Base-by-base conservation (phyloP, 208 protist species). In the Entamoeba histolytica region DNA sequence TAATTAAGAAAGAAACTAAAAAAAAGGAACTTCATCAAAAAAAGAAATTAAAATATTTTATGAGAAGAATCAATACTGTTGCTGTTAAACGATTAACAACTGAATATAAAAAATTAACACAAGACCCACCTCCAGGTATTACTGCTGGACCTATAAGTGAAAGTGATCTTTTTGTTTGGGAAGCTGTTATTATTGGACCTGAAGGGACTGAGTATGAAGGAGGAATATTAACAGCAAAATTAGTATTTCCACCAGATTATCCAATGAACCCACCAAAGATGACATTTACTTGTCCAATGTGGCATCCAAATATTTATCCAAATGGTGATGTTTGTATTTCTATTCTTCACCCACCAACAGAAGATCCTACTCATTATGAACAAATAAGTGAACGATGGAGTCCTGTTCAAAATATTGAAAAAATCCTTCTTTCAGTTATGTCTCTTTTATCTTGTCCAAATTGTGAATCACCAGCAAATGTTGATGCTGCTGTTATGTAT, bases 301-400 rank as follows among this genome's bases (percentile, higher is more conserved):
- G 19, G 17, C 93, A 94, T 92, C 92, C 92, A 47, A 94, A 94
- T 57, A 95, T 97, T 49, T 99, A 98, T 92, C 61, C 87, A 3
- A 97, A 99, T 92, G 98, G 98, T 7, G 94, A 95, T 28, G 98
- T 99, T 87, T 99, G 98, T 96, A 99, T 99, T 94, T 98, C 97
- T 91, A 99, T 99, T 94, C 96, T 99, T 50, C 98, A 99, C 94
- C 96, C 97, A 12, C 98, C 98, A 0, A 98, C 98, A 51, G 98
- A 98, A 51, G 98, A 99, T 95, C 91, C 94, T 49, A 96, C 78
- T n/a, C 96, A 96, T 39, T 97, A 97, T 94, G 97, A 97, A 92
- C 23, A 5, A 47, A 92, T 95, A 31, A 93, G 35, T 91, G 96
- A 97, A 94, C 94, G 96, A 50, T 97, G 97, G 97, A 50, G 92